Base-by-base conservation (phyloP, 768 basidiomycete genomes). In the Boletellus sp. region DNA sequence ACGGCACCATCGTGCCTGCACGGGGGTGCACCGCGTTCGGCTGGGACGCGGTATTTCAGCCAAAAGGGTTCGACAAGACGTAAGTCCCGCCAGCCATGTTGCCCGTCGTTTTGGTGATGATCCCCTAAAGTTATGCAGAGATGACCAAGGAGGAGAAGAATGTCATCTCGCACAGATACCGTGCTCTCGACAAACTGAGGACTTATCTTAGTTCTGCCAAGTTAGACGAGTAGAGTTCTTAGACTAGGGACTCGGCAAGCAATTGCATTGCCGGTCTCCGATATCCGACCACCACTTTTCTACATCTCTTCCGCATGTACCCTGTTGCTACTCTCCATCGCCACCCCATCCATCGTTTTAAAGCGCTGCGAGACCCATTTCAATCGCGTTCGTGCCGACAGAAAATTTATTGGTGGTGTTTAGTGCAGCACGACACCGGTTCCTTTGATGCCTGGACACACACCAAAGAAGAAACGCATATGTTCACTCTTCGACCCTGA, bases 21-120 rank as follows among this genome's bases (percentile, higher is more conserved):
- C 71, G 94, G 38, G 95, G 95, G 0, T 78, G 83, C 0, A 71
- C 75, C 24, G 69, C 78, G 12, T 97, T 97, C 62, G 95, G 95
- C 20, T 97, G 94, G 93, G 92, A 95, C 68, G 76, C 92, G 0
- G 70, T 88, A 9, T 96, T 95, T 62, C 80, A 93, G 63, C 89
- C 88, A 0, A 74, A 80, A 42, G 85, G 80, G 10, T 83, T 78
- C 17, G 83, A 84, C 7, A 74, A 83, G 67, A 98, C 94, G 88
- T 94, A 52, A 51, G 76, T 62, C 70, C 58, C 8, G 35, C 12
- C 2, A 20, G 24, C 6, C 3, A 34, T 28, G 34, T 32, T 3
- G 2, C 12, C 12, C 28, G 20, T 33, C n/a, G 9, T 36, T 37
- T 13, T 17, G 23, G 38, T 48, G 12, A 53, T 38, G 6, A 9